These are phyloP conservation scores for Microbotryum violaceum DNA, from an alignment of 1,284 basidiomycete species.

Conservation along the genomic window DNA sequence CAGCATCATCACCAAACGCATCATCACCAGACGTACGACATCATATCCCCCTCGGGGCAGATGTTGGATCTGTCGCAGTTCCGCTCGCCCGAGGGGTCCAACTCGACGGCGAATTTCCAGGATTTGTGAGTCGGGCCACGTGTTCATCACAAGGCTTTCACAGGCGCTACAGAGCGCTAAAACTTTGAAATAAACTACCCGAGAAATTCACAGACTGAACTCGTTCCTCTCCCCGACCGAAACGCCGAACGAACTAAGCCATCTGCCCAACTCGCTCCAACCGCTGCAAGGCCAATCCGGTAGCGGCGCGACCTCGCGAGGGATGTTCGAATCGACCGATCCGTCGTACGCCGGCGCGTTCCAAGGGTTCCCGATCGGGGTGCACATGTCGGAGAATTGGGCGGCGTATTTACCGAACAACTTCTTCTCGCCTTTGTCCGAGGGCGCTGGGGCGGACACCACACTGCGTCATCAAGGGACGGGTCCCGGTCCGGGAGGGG, in stretches of 20 bases:
- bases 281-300: not conserved
- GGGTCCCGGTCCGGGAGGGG: too few species aligned
- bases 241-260: slow-evolving; percentile 4
- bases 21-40: slow-evolving; percentile 20
- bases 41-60: slow-evolving; percentile 11
- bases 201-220: slow-evolving; percentile 12
- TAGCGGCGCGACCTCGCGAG: not conserved
- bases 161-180: too few species aligned
- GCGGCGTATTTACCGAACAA: too few species aligned
- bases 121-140: slow-evolving; percentile 14
- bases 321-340: not conserved
- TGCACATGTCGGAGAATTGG: slow-evolving; percentile 18
- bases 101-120: slow-evolving; percentile 18
- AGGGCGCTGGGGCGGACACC: too few species aligned
- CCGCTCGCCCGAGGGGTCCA: slow-evolving; percentile 7
- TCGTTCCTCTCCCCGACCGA: slow-evolving; percentile 27
- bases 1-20: slow-evolving; percentile 1
- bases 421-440: too few species aligned
- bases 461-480: too few species aligned
- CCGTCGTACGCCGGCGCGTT: slow-evolving; percentile 19
- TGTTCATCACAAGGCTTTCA: too few species aligned
- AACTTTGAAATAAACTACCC: not conserved
- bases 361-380: slow-evolving; percentile 23
- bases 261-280: not conserved
- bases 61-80: slow-evolving; percentile 25